phyloP scores from a whole-genome alignment of 1,284 basidiomycete species.

The Cutaneotrichosporon daszewskae region DNA sequence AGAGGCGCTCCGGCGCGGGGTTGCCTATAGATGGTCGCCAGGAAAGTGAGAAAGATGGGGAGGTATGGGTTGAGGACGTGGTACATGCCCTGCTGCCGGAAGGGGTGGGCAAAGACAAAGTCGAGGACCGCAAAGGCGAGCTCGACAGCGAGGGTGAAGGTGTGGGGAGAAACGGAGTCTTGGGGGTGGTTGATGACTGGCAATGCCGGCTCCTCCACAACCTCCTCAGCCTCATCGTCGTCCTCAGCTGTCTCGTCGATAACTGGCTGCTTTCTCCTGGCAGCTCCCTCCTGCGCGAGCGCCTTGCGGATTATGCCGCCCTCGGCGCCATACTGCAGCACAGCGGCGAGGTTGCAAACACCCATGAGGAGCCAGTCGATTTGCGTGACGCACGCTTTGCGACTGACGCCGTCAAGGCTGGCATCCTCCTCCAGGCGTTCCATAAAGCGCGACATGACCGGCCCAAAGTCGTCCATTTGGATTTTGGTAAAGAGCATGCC shows the following conservation, averaged over 20 bases:
- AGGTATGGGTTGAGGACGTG: slow-evolving; percentile 79
- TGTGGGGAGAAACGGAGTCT: slow-evolving; percentile 52
- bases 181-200: neutral
- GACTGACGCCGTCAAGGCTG: slow-evolving; percentile 54
- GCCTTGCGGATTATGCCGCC: slow-evolving; percentile 62
- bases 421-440: slow-evolving; percentile 68
- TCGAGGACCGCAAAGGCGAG: slow-evolving; percentile 75
- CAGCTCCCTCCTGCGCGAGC: slow-evolving; percentile 40
- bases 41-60: slow-evolving; percentile 77
- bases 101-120: slow-evolving; percentile 62
- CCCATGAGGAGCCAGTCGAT: slow-evolving; percentile 97
- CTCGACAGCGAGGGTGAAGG: slow-evolving; percentile 67
- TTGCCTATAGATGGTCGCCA: slow-evolving; percentile 68
- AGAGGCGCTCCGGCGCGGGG: slow-evolving; percentile 58
- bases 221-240: slow-evolving; percentile 20
- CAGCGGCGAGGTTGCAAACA: slow-evolving; percentile 68
- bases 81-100: slow-evolving; percentile 55
- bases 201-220: slow-evolving; percentile 5
- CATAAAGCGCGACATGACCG: slow-evolving; percentile 73
- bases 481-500: slow-evolving; percentile 95
- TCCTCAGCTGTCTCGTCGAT: slow-evolving; percentile 42
- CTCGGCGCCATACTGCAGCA: slow-evolving; percentile 83
- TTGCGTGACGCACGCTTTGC: slow-evolving; percentile 55
- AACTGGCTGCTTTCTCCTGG: slow-evolving; percentile 47
- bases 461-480: slow-evolving; percentile 81